These are phyloP conservation scores for Teratosphaeriaceae sp. DNA, from an alignment of 2,329 filamentous ascomycete species.

Conservation along the genomic window DNA sequence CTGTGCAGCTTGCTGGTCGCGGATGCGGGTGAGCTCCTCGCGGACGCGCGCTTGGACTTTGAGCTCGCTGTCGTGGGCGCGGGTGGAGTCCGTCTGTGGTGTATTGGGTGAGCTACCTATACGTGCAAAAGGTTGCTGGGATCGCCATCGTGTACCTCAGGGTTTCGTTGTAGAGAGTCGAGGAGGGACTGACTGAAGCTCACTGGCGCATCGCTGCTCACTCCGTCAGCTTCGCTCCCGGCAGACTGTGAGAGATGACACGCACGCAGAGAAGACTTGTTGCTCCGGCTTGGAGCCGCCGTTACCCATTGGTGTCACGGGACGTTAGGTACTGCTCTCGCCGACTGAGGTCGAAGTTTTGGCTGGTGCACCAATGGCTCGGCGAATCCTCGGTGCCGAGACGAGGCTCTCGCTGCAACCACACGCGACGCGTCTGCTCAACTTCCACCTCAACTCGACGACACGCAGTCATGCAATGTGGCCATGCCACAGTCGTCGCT, in stretches of 20 bases:
- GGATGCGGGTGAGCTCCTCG: slow-evolving; percentile 74
- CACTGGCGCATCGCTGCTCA: slow-evolving; percentile 52
- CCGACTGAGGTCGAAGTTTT: neutral
- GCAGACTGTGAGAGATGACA: slow-evolving; percentile 11
- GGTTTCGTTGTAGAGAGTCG: slow-evolving; percentile 73
- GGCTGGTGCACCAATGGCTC: slow-evolving; percentile 3
- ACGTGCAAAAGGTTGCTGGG: neutral
- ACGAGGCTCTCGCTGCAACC: neutral
- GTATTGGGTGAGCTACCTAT: slow-evolving; percentile 5
- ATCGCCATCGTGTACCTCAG: slow-evolving; percentile 57
- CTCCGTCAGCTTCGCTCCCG: slow-evolving; percentile 7
- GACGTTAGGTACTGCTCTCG: neutral
- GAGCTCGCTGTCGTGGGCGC: slow-evolving; percentile 74
- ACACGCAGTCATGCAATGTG: slow-evolving; percentile 2
- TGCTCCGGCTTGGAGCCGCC: slow-evolving; percentile 57
- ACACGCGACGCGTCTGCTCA: neutral
- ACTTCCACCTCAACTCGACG: neutral
- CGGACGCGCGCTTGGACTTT: slow-evolving; percentile 83
- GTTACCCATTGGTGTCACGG: slow-evolving; percentile 47
- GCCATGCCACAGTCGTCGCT: slow-evolving; percentile 41
- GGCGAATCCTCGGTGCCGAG: neutral
- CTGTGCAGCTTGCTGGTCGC: slow-evolving; percentile 60
- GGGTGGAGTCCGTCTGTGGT: slow-evolving; percentile 78
- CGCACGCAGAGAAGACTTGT: slow-evolving; percentile 58
- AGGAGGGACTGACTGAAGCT: slow-evolving; percentile 75